Evolutionary conservation across 345 rosid species (phyloP), one percentile per base, ranked within the genome.

Genomic region (Litchi chinensis): DNA sequence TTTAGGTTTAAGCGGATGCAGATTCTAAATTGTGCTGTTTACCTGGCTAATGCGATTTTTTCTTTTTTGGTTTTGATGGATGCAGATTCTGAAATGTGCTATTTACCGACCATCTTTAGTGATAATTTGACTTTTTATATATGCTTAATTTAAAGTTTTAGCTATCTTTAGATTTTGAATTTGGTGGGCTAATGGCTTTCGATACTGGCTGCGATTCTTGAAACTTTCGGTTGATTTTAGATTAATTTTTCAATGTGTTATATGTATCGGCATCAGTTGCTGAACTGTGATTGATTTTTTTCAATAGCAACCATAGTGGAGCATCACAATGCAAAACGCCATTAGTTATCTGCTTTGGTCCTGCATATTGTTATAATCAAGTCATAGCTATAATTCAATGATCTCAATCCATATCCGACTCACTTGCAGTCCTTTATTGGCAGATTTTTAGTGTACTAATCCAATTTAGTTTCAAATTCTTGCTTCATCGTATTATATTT

Each of bases 91-190:
- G 21, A 40, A 65, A 73, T 77, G 70, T 59, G 77, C 56, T 54
- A 41, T 16, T 22, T 62, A 22, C 54, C 62, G 78, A 21, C 54
- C 70, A 82, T 63, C 65, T 40, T 75, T 64, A 40, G 56, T 60
- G 57, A 41, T 66, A 41, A 64, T 72, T 60, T 67, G 77, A 60
- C 73, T 54, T 43, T 8, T 77, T 46, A 44, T 57, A 37, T 5
- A 68, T 68, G 37, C 10, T 9, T 39, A 68, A n/a, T 19, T 21
- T 54, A 19, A 66, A 52, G 65, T 40, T 65, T 50, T 68, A 60
- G 24, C 74, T 60, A 76, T 74, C 66, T 65, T n/a, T 54, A 40
- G 77, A 67, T 79, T 5, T 60, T 41, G 39, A 43, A 79, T n/a
- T 22, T 74, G 68, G 37, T 48, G 44, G 28, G 68, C 24, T 48